Conservation (phyloP, 495 filamentous ascomycete genomes). For the Hypomontagnella submonticulosa region DNA sequence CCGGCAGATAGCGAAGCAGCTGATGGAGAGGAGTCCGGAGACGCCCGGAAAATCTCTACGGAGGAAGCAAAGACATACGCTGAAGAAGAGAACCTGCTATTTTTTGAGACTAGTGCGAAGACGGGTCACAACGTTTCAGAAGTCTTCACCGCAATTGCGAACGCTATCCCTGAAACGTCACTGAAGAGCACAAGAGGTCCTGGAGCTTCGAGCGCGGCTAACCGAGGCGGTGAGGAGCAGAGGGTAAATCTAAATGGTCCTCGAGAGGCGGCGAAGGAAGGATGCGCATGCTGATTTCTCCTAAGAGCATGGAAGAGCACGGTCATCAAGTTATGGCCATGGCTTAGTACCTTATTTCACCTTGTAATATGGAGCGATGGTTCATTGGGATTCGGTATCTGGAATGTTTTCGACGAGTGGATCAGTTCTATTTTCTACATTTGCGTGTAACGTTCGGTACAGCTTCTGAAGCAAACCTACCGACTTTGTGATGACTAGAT, state of each 20-base stretch:
- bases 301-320: conserved; percentile 1
- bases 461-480: conserved; percentile 23
- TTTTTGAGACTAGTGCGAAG: conserved; percentile 99
- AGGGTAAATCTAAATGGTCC: conserved; percentile 76
- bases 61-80: conserved; percentile 93
- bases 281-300: conserved; percentile 81
- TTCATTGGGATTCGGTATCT: conserved; percentile 44
- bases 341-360: conserved; percentile 35
- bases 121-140: conserved; percentile 91
- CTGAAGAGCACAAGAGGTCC: conserved; percentile 84
- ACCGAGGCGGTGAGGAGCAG: conserved; percentile 67
- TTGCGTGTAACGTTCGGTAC: conserved; percentile 28
- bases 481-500: conserved; percentile 17
- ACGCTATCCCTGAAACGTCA: conserved; percentile 94
- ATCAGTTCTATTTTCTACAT: conserved; percentile 37
- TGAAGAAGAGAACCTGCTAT: conserved; percentile 90
- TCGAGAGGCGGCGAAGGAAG: conserved; percentile 78
- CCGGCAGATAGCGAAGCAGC: conserved; percentile 54
- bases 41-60: conserved; percentile 86
- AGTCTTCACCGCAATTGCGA: conserved; percentile 98
- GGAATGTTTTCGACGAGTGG: conserved; percentile 37
- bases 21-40: conserved; percentile 72
- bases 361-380: conserved; percentile 50
- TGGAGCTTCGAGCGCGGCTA: conserved; percentile 66
- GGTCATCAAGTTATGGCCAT: conserved; percentile 28